Evolutionary conservation across 257 asterid species (phyloP).

Genomic region (Penstemon eatonii): DNA sequence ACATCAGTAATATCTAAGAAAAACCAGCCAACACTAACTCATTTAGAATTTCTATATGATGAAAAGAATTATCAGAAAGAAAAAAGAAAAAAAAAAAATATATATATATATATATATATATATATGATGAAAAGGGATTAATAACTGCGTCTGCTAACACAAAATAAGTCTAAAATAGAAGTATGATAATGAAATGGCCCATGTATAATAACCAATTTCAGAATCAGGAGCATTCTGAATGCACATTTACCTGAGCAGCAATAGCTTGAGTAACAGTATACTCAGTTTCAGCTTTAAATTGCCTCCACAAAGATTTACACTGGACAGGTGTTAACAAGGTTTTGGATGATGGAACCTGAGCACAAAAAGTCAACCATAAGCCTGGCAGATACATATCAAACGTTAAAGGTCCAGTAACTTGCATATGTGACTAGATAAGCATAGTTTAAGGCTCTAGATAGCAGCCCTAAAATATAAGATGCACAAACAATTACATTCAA

Average conservation of each 20-base stretch:
- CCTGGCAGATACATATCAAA: constrained; percentile 17
- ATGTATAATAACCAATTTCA: constrained; percentile 8
- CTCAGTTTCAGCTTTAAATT: constrained; percentile 82
- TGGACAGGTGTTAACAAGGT: constrained; percentile 92
- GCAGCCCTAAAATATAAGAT: constrained; percentile 9
- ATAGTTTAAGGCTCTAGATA: constrained; percentile 13
- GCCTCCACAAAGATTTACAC: constrained; percentile 93
- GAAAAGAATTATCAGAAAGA: neutral
- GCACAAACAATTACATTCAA: neutral
- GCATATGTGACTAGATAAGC: neutral
- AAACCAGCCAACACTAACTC: constrained; percentile 3
- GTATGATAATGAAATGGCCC: neutral
- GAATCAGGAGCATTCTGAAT: constrained; percentile 13
- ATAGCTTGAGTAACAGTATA: constrained; percentile 90
- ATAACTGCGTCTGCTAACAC: constrained; percentile 1
- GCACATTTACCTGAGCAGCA: constrained; percentile 76
- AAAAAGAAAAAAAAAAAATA: no score
- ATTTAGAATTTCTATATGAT: constrained; percentile 16
- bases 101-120: no score
- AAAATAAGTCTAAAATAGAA: constrained; percentile 1
- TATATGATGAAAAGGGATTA: constrained; percentile 4
- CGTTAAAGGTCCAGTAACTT: neutral
- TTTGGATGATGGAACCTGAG: constrained; percentile 66
- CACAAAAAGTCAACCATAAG: constrained; percentile 27
- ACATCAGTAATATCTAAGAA: constrained; percentile 8